Evolutionary conservation across 2,329 filamentous ascomycete species (phyloP).

Genomic region (Botrytis galanthina): DNA sequence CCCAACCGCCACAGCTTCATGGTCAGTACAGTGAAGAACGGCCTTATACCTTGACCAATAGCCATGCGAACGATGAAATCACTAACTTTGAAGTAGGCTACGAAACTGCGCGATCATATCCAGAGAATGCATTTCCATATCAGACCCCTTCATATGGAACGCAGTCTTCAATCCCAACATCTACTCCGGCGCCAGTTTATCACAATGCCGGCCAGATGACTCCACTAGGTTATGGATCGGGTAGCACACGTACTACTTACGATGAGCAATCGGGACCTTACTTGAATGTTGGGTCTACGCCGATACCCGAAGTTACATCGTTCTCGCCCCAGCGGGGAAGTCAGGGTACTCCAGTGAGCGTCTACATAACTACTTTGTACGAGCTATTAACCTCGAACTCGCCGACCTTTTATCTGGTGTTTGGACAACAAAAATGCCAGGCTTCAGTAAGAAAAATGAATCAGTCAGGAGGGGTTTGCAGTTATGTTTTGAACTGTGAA

Average conservation of each 20-base stretch:
- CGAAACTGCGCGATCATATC: slow-evolving; percentile 34
- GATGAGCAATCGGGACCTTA: slow-evolving; percentile 66
- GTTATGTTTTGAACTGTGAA: slow-evolving; percentile 70
- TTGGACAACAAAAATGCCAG: slow-evolving; percentile 73
- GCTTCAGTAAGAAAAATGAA: slow-evolving; percentile 62
- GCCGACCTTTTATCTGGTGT: slow-evolving; percentile 64
- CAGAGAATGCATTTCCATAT: slow-evolving; percentile 47
- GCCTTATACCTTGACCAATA: slow-evolving; percentile 12
- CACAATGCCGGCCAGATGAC: slow-evolving; percentile 35
- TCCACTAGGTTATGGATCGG: slow-evolving; percentile 43
- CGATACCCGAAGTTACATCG: slow-evolving; percentile 63
- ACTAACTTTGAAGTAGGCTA: slow-evolving; percentile 34
- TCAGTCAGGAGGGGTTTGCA: slow-evolving; percentile 59
- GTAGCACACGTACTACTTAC: slow-evolving; percentile 50
- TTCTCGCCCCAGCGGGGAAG: slow-evolving; percentile 68
- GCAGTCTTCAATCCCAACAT: slow-evolving; percentile 48
- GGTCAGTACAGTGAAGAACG: slow-evolving; percentile 59
- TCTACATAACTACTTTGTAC: slow-evolving; percentile 74
- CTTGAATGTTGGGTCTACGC: slow-evolving; percentile 59
- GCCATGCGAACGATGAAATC: not conserved
- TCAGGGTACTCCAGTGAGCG: slow-evolving; percentile 66
- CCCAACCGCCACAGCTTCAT: slow-evolving; percentile 72
- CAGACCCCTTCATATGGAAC: slow-evolving; percentile 49
- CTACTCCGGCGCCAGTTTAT: slow-evolving; percentile 32
- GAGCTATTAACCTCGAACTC: slow-evolving; percentile 63